These are phyloP conservation scores for Pseudovirgaria hyperparasitica DNA, from an alignment of 2,329 filamentous ascomycete genomes.

Conservation along the genomic window DNA sequence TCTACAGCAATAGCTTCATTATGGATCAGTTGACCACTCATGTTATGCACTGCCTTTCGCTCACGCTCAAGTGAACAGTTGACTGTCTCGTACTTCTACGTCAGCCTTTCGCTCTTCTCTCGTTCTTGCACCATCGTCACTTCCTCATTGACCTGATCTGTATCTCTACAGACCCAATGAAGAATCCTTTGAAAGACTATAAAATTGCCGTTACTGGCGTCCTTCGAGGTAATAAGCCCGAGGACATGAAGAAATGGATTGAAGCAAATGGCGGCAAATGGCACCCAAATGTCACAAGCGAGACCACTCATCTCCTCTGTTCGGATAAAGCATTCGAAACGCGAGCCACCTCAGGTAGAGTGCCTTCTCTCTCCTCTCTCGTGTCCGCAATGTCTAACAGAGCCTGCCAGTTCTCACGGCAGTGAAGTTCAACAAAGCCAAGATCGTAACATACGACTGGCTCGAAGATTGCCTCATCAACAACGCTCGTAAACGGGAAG, in stretches of 20 bases:
- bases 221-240: conserved; percentile 26
- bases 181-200: conserved; percentile 36
- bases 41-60: too few species aligned
- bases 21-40: too few species aligned
- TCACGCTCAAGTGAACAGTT: too few species aligned
- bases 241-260: conserved; percentile 56
- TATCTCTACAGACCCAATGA: too few species aligned
- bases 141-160: too few species aligned
- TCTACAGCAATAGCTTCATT: too few species aligned
- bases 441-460: conserved; percentile 32
- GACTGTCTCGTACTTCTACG: too few species aligned
- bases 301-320: conserved; percentile 62
- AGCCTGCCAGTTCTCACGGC: background rate
- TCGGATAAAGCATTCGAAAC: conserved; percentile 48
- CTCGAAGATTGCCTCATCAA: conserved; percentile 35
- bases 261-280: conserved; percentile 48
- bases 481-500: conserved; percentile 18
- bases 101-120: too few species aligned
- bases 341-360: conserved; percentile 27
- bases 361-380: conserved; percentile 8
- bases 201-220: conserved; percentile 46
- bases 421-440: conserved; percentile 5
- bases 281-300: conserved; percentile 34
- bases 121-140: too few species aligned
- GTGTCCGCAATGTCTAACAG: background rate